phyloP scores from a whole-genome alignment of 1,284 basidiomycete species.

The Cryptococcus jaspeensis region DNA sequence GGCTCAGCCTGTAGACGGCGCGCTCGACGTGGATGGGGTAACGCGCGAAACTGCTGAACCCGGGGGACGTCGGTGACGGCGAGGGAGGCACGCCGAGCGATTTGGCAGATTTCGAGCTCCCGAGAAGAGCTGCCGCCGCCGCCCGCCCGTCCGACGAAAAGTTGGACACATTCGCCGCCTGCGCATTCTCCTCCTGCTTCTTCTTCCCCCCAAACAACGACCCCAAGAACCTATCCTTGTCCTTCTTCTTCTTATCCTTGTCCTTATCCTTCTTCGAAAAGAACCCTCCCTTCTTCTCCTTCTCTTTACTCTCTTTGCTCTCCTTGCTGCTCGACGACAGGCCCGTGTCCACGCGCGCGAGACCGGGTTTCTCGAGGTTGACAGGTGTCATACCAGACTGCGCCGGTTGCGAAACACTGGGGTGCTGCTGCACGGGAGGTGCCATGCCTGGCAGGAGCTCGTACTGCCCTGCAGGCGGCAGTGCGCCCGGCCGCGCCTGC shows the following conservation, averaged over 20 bases:
- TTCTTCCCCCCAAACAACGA: constrained; percentile 81
- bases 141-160: constrained; percentile 67
- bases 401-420: too few relatives aligned
- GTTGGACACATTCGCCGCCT: constrained; percentile 54
- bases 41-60: constrained; percentile 64
- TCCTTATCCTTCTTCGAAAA: constrained; percentile 65
- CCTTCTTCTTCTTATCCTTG: constrained; percentile 67
- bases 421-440: constrained; percentile 25
- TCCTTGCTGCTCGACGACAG: constrained; percentile 27
- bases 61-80: constrained; percentile 59
- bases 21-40: constrained; percentile 98
- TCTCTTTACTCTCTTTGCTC: constrained; percentile 51
- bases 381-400: constrained; percentile 12
- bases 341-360: constrained; percentile 30
- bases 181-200: constrained; percentile 59
- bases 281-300: constrained; percentile 60
- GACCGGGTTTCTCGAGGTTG: constrained; percentile 29
- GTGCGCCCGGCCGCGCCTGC: constrained; percentile 3
- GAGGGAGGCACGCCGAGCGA: constrained; percentile 44
- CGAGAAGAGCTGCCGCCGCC: constrained; percentile 75
- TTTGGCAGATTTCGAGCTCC: constrained; percentile 75
- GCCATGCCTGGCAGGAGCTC: constrained; percentile 39
- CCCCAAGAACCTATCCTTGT: constrained; percentile 80
- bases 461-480: constrained; percentile 6
- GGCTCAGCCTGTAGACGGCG: constrained; percentile 92